Evolutionary conservation across 208 protist genomes (phyloP).

Genomic region (Tritrichomonas foetus): DNA sequence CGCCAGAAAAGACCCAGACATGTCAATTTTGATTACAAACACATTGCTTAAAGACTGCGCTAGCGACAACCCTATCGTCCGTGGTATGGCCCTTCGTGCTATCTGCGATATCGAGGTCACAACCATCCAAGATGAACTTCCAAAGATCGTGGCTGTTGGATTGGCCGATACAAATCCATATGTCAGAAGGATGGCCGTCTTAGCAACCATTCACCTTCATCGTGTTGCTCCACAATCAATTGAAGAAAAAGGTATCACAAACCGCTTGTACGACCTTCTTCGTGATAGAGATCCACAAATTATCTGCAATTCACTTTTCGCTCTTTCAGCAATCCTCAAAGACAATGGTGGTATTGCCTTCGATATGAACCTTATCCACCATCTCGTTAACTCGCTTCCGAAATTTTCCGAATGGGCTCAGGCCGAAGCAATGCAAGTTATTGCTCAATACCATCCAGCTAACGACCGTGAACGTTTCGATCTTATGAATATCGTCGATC

Average conservation of each 20-base stretch:
- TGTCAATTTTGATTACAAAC: slow-evolving; percentile 9
- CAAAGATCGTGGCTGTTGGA: not conserved
- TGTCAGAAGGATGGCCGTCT: not conserved
- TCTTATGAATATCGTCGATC: slow-evolving; percentile 38
- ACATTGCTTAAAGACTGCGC: not conserved
- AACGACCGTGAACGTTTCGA: not conserved
- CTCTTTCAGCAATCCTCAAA: not conserved
- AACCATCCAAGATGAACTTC: slow-evolving; percentile 20
- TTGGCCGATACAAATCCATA: slow-evolving; percentile 16
- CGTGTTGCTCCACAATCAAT: not conserved
- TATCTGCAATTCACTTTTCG: not conserved
- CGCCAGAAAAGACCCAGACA: slow-evolving; percentile 4
- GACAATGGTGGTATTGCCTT: slow-evolving; percentile 28
- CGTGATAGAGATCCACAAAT: slow-evolving; percentile 36
- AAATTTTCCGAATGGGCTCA: slow-evolving; percentile 41
- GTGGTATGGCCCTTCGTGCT: slow-evolving; percentile 32
- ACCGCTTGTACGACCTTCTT: not conserved
- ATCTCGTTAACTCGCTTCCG: slow-evolving; percentile 21
- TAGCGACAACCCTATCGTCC: slow-evolving; percentile 24
- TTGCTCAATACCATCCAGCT: not conserved
- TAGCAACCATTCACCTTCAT: not conserved
- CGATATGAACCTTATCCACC: slow-evolving; percentile 11
- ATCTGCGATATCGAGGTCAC: slow-evolving; percentile 12
- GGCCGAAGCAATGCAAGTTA: not conserved
- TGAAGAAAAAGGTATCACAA: slow-evolving; percentile 7